These are phyloP conservation scores for Lasiodiplodia gonubiensis DNA, from an alignment of 2,329 filamentous ascomycete genomes.

Conservation along the genomic window DNA sequence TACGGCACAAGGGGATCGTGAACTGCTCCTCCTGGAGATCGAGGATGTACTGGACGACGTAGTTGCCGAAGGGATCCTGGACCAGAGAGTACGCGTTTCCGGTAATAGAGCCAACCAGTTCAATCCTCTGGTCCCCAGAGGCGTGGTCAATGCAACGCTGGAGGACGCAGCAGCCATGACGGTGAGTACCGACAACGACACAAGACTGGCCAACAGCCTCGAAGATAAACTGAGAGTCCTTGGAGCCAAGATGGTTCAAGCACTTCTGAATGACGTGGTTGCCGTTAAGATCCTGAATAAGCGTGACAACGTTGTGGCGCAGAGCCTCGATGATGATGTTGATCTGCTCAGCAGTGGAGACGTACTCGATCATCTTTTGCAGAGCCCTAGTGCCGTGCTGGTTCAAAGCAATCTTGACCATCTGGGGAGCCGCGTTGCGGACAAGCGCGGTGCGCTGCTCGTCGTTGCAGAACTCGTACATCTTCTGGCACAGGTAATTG, in stretches of 20 bases:
- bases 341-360: slow-evolving; percentile 82
- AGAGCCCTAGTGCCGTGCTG: slow-evolving; percentile 95
- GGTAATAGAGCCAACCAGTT: slow-evolving; percentile 86
- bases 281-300: slow-evolving; percentile 97
- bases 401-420: slow-evolving; percentile 93
- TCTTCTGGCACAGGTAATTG: slow-evolving; percentile 98
- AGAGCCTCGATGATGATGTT: slow-evolving; percentile 86
- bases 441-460: slow-evolving; percentile 93
- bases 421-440: slow-evolving; percentile 82
- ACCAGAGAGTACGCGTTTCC: slow-evolving; percentile 86
- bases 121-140: slow-evolving; percentile 83
- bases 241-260: slow-evolving; percentile 85
- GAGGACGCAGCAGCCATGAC: slow-evolving; percentile 96
- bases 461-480: slow-evolving; percentile 93
- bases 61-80: slow-evolving; percentile 97
- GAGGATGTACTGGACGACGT: slow-evolving; percentile 97
- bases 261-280: slow-evolving; percentile 99
- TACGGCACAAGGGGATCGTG: slow-evolving; percentile 84
- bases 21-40: slow-evolving; percentile 87
- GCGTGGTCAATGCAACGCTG: slow-evolving; percentile 99
- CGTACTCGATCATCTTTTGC: slow-evolving; percentile 99
- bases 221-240: slow-evolving; percentile 95
- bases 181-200: slow-evolving; percentile 91
- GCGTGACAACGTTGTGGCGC: slow-evolving; percentile 81
- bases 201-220: slow-evolving; percentile 88